Evolutionary conservation across 2,329 filamentous ascomycete species (phyloP).

Genomic region (Aquanectria penicillioides): DNA sequence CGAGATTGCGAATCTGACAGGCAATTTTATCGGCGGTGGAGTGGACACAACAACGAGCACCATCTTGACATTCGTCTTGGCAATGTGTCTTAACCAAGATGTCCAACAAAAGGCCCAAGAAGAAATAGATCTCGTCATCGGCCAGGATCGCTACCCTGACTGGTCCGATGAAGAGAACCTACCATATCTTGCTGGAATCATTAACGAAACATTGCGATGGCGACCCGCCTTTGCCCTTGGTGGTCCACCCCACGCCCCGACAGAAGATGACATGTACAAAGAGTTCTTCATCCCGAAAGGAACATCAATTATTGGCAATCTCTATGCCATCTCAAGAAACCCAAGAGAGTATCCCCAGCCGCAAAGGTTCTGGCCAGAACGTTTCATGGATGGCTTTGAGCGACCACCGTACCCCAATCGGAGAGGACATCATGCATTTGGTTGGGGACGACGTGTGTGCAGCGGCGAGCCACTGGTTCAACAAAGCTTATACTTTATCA

Average conservation of each 20-base stretch:
- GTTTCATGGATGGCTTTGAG: constrained; percentile 11
- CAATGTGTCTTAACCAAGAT: constrained; percentile 16
- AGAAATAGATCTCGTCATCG: constrained; percentile 10
- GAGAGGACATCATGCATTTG: constrained; percentile 15
- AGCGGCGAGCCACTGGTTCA: constrained; percentile 19
- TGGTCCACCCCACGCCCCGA: constrained; percentile 12
- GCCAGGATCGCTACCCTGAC: constrained; percentile 8
- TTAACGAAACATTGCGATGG: constrained; percentile 18
- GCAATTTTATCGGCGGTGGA: constrained; percentile 20
- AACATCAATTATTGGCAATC: constrained; percentile 12
- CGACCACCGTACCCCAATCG: constrained; percentile 18
- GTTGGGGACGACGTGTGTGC: constrained; percentile 20
- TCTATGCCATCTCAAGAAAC: constrained; percentile 17
- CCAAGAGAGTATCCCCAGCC: constrained; percentile 18
- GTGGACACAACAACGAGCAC: constrained; percentile 19
- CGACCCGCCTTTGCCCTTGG: constrained; percentile 16
- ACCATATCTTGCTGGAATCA: constrained; percentile 2
- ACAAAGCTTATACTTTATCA: constrained; percentile 13
- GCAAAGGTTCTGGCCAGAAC: constrained; percentile 11
- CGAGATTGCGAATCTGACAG: constrained; percentile 17
- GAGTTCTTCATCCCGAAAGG: constrained; percentile 11
- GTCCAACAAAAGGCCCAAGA: constrained; percentile 12
- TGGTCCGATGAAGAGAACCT: constrained; percentile 12
- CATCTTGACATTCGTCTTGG: constrained; percentile 15
- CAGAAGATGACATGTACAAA: constrained; percentile 10